These are phyloP conservation scores for Fomitopsis serialis DNA, from an alignment of 768 basidiomycete genomes.

Conservation along the genomic window DNA sequence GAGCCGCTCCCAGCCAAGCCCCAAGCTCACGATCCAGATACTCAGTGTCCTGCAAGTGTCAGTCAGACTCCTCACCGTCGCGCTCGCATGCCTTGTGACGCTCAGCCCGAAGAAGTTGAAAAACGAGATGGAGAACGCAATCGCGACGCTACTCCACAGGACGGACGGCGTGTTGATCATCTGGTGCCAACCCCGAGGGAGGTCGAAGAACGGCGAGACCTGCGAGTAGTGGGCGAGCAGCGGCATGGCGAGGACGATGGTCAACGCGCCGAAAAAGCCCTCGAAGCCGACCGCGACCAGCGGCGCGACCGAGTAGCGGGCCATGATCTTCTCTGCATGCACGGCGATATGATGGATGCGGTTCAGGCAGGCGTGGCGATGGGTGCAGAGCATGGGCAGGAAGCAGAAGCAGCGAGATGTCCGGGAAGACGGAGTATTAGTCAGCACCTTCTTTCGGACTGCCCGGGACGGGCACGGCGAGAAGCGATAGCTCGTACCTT, in stretches of 20 bases:
- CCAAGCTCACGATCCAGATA: slow-evolving; percentile 94
- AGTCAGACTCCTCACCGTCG: slow-evolving; percentile 85
- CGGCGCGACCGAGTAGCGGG: slow-evolving; percentile 79
- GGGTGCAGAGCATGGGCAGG: not conserved
- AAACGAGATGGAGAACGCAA: slow-evolving; percentile 45
- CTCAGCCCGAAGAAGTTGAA: slow-evolving; percentile 79
- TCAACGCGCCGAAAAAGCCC: slow-evolving; percentile 84
- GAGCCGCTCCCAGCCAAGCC: slow-evolving; percentile 86
- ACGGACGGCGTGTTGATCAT: slow-evolving; percentile 71
- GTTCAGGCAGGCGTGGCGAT: not conserved
- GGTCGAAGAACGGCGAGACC: slow-evolving; percentile 70
- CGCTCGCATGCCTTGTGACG: slow-evolving; percentile 89
- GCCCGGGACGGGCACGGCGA: not conserved
- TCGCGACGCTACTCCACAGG: slow-evolving; percentile 38
- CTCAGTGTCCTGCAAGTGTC: slow-evolving; percentile 93
- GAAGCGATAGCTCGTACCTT: slow-evolving; percentile 30
- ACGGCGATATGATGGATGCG: not conserved
- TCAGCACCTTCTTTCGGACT: not conserved
- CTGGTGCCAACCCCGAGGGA: slow-evolving; percentile 85
- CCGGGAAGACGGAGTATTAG: not conserved
- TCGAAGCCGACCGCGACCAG: slow-evolving; percentile 93
- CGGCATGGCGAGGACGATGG: slow-evolving; percentile 76
- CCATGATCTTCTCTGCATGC: slow-evolving; percentile 79
- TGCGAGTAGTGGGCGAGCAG: slow-evolving; percentile 68
- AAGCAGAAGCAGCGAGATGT: not conserved